Percentiles rank a stretch among this genome's conserved stretches.
Evolutionary conservation across 768 basidiomycete species (phyloP).

Genomic region (Dioszegia aurantiaca): DNA sequence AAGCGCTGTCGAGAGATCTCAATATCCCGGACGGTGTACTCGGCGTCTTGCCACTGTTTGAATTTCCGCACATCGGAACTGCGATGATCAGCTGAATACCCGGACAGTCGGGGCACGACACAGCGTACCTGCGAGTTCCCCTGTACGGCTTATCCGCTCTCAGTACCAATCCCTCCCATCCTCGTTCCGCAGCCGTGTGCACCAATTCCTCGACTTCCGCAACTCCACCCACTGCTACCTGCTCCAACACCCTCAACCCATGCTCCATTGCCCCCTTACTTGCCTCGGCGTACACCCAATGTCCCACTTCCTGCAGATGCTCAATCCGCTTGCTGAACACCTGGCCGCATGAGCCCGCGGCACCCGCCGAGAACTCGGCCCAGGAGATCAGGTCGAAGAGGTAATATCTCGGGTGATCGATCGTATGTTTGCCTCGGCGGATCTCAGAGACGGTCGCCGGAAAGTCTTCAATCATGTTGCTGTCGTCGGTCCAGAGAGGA

Average conservation of each 20-base stretch:
- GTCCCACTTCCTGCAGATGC: conserved; percentile 24
- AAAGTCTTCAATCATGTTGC: conserved; percentile 43
- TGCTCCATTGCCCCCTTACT: conserved; percentile 19
- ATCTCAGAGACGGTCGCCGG: conserved; percentile 40
- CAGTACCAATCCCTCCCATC: conserved; percentile 49
- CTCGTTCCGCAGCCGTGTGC: conserved; percentile 37
- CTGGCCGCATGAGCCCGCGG: conserved; percentile 17
- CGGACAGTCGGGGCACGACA: background rate
- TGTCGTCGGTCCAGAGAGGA: conserved; percentile 21
- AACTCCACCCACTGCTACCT: conserved; percentile 25
- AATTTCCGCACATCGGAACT: conserved; percentile 49
- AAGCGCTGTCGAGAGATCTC: conserved; percentile 41
- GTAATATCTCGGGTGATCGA: conserved; percentile 35
- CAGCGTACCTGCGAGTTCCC: conserved; percentile 43
- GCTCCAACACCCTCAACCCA: conserved; percentile 31
- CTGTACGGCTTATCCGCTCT: conserved; percentile 45
- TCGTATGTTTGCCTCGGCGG: conserved; percentile 19
- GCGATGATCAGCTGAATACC: background rate
- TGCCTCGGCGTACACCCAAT: conserved; percentile 26
- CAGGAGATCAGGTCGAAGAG: conserved; percentile 41
- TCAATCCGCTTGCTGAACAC: conserved; percentile 36
- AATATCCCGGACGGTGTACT: conserved; percentile 38
- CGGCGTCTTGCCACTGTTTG: conserved; percentile 51
- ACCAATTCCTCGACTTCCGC: conserved; percentile 44
- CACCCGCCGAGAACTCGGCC: conserved; percentile 12